Evolutionary conservation across 2,329 filamentous ascomycete genomes (phyloP), one percentile per base, ranked within the genome.

Genomic region (Penicillium concentricum): DNA sequence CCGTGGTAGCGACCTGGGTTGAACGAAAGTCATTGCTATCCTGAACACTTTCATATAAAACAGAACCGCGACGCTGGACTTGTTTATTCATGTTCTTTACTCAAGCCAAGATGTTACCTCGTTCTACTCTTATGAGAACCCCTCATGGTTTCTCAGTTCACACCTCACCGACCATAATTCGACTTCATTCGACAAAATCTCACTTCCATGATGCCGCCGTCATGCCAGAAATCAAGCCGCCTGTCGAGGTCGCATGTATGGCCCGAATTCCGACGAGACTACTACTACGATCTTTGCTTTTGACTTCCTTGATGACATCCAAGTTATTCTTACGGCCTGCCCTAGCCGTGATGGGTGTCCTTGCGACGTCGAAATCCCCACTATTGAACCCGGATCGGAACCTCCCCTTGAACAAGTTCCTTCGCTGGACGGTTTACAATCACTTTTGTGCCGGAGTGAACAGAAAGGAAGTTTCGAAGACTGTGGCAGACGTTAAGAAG

Each of bases 391-490:
- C 91, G 5, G 91, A 95, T 69, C 80, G 77, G 51, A 96, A 96
- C 70, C 85, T 85, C 0, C 45, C 93, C 1, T 80, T 96, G 16
- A 83, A 86, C 42, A 84, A 79, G 58, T 70, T 92, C 41, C 79
- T 96, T 48, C 91, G 92, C 72, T 84, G 87, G 69, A 95, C 91
- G 0, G 92, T 96, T 67, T 96, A 96, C 72, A 86, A 87, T 24
- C 92, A 97, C 68, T 97, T 96, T 74, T 97, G 92, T 73, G 91
- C 90, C 0, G 92, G 92, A 28, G 89, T 92, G 74, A 88, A 84
- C 47, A 79, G 82, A 0, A 67, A 72, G 1, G 90, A 96, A 73
- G 88, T 95, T 2, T 78, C 80, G 41, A 75, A 72, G 30, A 92
- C 88, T 0, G 84, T 91, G 30, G 70, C 80, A 1, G 78, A 81